Conservation (phyloP, 2,329 filamentous ascomycete species). For the Leptographium procerum region DNA sequence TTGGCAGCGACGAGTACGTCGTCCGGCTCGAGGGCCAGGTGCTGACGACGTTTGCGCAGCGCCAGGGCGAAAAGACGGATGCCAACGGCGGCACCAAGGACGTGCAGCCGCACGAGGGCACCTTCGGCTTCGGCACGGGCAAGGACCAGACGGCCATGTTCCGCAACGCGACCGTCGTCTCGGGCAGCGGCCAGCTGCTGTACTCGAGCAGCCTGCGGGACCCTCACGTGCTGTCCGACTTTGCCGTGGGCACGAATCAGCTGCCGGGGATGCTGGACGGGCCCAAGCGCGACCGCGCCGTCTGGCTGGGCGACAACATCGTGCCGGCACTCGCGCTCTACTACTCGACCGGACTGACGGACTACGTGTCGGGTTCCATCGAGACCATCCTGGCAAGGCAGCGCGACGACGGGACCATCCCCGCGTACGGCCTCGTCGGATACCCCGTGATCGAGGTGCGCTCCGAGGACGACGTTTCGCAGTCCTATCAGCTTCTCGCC, state of each 20-base stretch:
- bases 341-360: not conserved
- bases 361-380: not conserved
- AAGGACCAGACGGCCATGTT: not conserved
- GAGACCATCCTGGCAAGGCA: not conserved
- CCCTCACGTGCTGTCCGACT: not conserved
- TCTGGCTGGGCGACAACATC: constrained; percentile 8
- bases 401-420: not conserved
- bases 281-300: constrained; percentile 8
- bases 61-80: not conserved
- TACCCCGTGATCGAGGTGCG: not conserved
- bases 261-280: constrained; percentile 5
- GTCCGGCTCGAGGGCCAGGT: not conserved
- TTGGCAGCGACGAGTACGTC: not conserved
- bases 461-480: not conserved
- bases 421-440: not conserved
- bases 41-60: not conserved
- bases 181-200: not conserved
- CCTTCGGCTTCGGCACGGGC: not conserved
- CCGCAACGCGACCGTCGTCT: not conserved
- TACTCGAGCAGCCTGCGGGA: not conserved
- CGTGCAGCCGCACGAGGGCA: not conserved
- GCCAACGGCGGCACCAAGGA: not conserved
- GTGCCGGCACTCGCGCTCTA: not conserved
- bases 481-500: not conserved
- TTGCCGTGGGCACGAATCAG: not conserved